Percentiles rank a stretch among this genome's conserved stretches.
phyloP scores from a whole-genome alignment of 768 basidiomycete genomes.

The Paxillus rubicundulus region DNA sequence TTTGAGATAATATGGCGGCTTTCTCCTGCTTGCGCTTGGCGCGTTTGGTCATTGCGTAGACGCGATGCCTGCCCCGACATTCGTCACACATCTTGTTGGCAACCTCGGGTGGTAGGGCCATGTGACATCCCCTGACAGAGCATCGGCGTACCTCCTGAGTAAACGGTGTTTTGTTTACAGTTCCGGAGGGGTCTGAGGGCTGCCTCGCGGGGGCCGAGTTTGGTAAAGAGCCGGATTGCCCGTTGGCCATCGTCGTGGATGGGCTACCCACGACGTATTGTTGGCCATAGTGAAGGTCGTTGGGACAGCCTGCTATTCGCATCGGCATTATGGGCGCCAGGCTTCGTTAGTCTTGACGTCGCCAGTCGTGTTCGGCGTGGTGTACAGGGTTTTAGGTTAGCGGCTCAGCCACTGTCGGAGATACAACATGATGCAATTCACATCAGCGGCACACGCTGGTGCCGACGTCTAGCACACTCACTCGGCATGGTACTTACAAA shows the following conservation, averaged over 20 bases:
- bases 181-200: neutral
- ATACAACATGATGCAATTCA: neutral
- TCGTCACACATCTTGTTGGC: constrained; percentile 51
- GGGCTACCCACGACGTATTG: neutral
- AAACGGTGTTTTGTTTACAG: neutral
- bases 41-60: constrained; percentile 51
- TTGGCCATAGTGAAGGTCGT: neutral
- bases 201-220: neutral
- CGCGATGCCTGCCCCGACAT: constrained; percentile 49
- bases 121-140: constrained; percentile 45
- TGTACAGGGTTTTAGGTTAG: neutral
- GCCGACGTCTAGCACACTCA: constrained; percentile 5
- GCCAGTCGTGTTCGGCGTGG: neutral
- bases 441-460: neutral
- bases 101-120: constrained; percentile 28
- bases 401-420: neutral
- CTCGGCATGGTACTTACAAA: neutral
- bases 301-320: neutral
- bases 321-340: neutral
- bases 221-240: neutral
- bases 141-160: constrained; percentile 23
- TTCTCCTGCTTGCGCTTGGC: constrained; percentile 52
- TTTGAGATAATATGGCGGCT: constrained; percentile 30
- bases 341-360: neutral
- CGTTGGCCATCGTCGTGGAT: neutral